phyloP scores from a whole-genome alignment of 1,284 basidiomycete genomes.

The Heterobasidion irregulare region DNA sequence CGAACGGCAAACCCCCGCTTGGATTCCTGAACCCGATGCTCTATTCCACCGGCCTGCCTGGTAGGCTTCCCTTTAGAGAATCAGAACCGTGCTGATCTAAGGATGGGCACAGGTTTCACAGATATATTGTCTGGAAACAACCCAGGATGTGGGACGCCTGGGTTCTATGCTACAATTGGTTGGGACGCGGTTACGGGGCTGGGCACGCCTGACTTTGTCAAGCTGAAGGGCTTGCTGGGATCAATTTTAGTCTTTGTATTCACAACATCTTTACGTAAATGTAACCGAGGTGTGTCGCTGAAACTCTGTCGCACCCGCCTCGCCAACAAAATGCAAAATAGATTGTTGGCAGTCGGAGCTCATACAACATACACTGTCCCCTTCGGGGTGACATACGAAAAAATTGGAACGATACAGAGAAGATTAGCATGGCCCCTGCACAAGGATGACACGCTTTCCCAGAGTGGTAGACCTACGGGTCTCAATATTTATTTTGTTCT shows the following conservation, averaged over 20 bases:
- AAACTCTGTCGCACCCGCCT: too few relatives aligned
- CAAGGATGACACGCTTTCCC: background rate
- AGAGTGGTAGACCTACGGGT: conserved; percentile 1
- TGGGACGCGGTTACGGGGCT: conserved; percentile 19
- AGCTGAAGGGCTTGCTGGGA: conserved; percentile 2
- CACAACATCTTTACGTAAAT: too few relatives aligned
- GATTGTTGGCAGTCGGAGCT: too few relatives aligned
- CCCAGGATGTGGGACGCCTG: conserved; percentile 45
- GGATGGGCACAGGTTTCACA: conserved; percentile 28
- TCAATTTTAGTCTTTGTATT: background rate
- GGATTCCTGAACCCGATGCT: conserved; percentile 58
- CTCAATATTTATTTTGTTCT: background rate
- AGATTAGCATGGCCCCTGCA: background rate
- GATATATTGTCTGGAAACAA: conserved; percentile 48
- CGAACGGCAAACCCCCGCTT: conserved; percentile 32
- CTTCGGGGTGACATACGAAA: conserved; percentile 1
- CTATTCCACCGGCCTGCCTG: conserved; percentile 29
- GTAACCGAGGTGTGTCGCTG: too few relatives aligned
- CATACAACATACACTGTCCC: background rate
- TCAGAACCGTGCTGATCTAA: background rate
- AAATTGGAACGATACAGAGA: background rate
- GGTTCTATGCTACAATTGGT: conserved; percentile 31
- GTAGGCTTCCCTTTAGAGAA: conserved; percentile 4
- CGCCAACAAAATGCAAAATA: too few relatives aligned
- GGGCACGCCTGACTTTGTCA: conserved; percentile 10